Evolutionary conservation across 768 basidiomycete genomes (phyloP).

Genomic region (Cubamyces sp.): DNA sequence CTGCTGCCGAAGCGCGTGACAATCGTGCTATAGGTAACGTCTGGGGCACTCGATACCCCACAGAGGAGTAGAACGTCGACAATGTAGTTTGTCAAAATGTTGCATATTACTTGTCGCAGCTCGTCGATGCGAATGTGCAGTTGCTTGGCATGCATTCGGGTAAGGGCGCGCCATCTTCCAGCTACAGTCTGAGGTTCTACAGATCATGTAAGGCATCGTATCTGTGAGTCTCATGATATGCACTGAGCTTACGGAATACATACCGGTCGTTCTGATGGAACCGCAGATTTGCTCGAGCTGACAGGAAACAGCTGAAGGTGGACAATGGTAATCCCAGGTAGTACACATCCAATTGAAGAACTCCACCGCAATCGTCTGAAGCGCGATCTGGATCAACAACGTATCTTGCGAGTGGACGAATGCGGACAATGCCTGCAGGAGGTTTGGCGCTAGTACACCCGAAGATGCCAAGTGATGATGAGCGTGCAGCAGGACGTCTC

Average conservation of each 20-base stretch:
- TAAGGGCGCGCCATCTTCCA: slow-evolving; percentile 22
- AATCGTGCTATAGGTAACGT: background rate
- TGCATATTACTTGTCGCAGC: background rate
- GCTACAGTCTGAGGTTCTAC: slow-evolving; percentile 19
- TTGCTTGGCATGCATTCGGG: background rate
- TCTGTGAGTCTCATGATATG: background rate
- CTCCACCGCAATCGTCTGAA: slow-evolving; percentile 6
- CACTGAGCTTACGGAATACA: background rate
- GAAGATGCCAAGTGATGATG: background rate
- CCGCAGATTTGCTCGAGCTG: background rate
- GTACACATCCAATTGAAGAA: background rate
- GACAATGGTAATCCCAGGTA: slow-evolving; percentile 22
- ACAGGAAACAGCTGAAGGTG: background rate
- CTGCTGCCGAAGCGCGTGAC: background rate
- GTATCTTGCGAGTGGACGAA: slow-evolving; percentile 6
- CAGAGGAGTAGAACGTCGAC: slow-evolving; percentile 3
- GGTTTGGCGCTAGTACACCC: background rate
- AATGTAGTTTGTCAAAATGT: background rate
- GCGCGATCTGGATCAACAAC: slow-evolving; percentile 10
- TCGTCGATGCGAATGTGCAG: background rate
- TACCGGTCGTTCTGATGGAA: slow-evolving; percentile 10
- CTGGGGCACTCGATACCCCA: background rate
- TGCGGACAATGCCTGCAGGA: slow-evolving; percentile 1
- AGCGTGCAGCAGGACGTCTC: background rate
- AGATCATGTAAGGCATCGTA: background rate